These are phyloP conservation scores for Phyllachora maydis DNA, from an alignment of 2,329 filamentous ascomycete genomes.

Conservation along the genomic window DNA sequence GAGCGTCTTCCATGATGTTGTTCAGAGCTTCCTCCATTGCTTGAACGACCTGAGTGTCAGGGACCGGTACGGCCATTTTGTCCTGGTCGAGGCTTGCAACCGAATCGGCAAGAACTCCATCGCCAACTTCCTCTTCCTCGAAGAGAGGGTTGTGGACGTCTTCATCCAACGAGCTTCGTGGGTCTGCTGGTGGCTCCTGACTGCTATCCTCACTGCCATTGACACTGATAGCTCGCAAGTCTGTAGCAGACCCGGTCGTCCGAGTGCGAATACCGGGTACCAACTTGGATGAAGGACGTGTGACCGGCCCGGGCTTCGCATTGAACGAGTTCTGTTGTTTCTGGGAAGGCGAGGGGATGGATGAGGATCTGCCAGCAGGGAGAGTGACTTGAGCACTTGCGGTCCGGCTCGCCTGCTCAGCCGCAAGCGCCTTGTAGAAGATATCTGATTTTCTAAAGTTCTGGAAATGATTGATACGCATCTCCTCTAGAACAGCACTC, in stretches of 20 bases:
- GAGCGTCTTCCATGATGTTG: conserved; percentile 73
- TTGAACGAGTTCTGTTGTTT: too few relatives aligned
- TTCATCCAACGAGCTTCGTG: conserved; percentile 55
- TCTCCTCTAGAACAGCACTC: conserved; percentile 62
- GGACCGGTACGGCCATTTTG: conserved; percentile 31
- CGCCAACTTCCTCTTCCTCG: conserved; percentile 63
- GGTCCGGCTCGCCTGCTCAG: conserved; percentile 46
- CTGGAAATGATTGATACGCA: conserved; percentile 63
- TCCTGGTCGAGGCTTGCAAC: conserved; percentile 64
- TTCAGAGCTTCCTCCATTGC: conserved; percentile 85
- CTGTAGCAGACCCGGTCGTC: conserved; percentile 24
- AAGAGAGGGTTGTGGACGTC: conserved; percentile 34
- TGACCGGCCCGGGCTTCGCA: conserved; percentile 20
- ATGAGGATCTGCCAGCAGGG: conserved; percentile 7
- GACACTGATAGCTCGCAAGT: conserved; percentile 17
- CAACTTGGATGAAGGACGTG: conserved; percentile 18
- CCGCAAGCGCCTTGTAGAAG: conserved; percentile 88
- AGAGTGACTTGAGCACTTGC: conserved; percentile 5
- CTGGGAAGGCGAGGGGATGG: conserved; percentile 12
- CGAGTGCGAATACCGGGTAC: conserved; percentile 11
- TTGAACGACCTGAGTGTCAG: conserved; percentile 66
- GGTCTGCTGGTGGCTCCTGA: conserved; percentile 16
- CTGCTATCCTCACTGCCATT: conserved; percentile 17
- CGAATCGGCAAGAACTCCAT: conserved; percentile 49
- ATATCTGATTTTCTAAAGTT: conserved; percentile 83